These are phyloP conservation scores for Fusarium sp. DNA, from an alignment of 2,329 filamentous ascomycete genomes.

Conservation along the genomic window DNA sequence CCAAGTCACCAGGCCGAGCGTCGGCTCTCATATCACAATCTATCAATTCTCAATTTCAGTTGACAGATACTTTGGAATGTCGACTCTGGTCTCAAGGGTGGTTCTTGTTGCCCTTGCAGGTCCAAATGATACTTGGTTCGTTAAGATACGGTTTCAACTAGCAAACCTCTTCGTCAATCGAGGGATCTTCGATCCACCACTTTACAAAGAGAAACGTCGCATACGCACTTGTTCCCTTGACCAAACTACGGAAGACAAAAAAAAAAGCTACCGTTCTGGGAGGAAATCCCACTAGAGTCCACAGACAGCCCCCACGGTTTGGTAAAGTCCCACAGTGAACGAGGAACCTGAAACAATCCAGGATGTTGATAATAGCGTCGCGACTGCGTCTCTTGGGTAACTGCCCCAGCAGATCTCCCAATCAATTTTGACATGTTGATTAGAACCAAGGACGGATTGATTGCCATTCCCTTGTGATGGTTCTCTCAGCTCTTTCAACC, in stretches of 20 bases:
- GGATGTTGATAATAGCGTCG: conserved; percentile 34
- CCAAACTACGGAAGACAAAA: background rate
- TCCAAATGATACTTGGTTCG: background rate
- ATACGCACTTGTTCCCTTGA: conserved; percentile 3
- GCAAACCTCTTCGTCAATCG: background rate
- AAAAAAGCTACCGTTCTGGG: background rate
- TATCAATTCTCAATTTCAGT: background rate
- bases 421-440: conserved; percentile 11
- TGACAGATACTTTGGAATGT: conserved; percentile 15
- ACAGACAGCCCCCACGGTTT: conserved; percentile 26
- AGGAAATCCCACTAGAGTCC: conserved; percentile 29
- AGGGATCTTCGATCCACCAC: background rate
- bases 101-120: conserved; percentile 21
- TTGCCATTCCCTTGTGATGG: conserved; percentile 19
- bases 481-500: conserved; percentile 2
- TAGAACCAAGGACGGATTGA: background rate
- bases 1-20: conserved; percentile 18
- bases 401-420: conserved; percentile 16
- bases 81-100: background rate
- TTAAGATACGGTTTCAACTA: background rate
- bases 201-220: background rate
- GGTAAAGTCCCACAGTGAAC: conserved; percentile 38
- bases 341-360: conserved; percentile 45
- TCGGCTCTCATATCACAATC: conserved; percentile 7
- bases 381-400: conserved; percentile 31